A percentile compares a stretch with the other conserved stretches of the same genome.
Evolutionary conservation across 148 eudicot genomes (phyloP).

Genomic region (Spergularia marina): DNA sequence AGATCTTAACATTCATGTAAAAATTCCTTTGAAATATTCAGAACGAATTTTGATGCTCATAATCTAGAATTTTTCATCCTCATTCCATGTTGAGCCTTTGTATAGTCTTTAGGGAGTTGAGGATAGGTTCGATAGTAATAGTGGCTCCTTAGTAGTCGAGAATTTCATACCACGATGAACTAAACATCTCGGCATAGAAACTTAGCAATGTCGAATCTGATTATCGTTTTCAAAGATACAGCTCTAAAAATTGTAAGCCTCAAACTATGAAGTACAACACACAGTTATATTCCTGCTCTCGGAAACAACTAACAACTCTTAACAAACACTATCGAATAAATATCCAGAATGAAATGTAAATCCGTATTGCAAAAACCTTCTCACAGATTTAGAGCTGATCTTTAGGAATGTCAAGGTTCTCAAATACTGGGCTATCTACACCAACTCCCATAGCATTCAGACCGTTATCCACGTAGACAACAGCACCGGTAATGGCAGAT

Average conservation of each 20-base stretch:
- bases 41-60: too few relatives aligned
- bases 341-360: not conserved
- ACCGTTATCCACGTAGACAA: constrained; percentile 90
- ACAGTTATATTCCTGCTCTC: not conserved
- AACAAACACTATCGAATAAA: constrained; percentile 5
- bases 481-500: constrained; percentile 93
- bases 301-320: constrained; percentile 8
- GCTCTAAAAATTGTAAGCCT: not conserved
- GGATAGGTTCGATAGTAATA: too few relatives aligned
- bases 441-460: constrained; percentile 97
- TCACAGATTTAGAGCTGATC: constrained; percentile 33
- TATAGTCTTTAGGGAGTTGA: too few relatives aligned
- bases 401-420: constrained; percentile 69
- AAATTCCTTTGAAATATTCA: too few relatives aligned
- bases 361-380: not conserved
- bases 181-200: too few relatives aligned
- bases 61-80: too few relatives aligned
- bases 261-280: not conserved
- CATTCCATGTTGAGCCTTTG: too few relatives aligned
- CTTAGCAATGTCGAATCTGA: too few relatives aligned
- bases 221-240: too few relatives aligned
- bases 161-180: too few relatives aligned
- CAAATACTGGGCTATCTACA: constrained; percentile 80
- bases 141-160: too few relatives aligned
- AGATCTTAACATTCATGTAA: too few relatives aligned